Percentiles rank a stretch among this genome's conserved stretches.
These are phyloP conservation scores for Dryadomyces sulphureus DNA, from an alignment of 2,329 filamentous ascomycete genomes.

Conservation along the genomic window DNA sequence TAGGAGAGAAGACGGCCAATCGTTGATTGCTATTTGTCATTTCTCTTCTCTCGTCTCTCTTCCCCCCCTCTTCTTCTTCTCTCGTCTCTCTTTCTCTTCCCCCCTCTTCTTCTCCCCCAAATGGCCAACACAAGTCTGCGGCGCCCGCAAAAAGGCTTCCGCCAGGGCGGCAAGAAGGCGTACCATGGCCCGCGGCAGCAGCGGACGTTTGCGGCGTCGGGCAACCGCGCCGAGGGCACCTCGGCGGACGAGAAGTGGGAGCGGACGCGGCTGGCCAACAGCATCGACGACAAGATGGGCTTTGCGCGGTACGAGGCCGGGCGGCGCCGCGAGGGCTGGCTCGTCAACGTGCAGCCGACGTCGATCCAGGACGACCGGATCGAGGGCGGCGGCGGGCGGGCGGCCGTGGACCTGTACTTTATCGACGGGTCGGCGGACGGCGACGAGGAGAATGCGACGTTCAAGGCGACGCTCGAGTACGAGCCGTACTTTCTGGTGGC, in stretches of 20 bases:
- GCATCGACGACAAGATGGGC: conserved; percentile 89
- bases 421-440: conserved; percentile 87
- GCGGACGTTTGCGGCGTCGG: conserved; percentile 66
- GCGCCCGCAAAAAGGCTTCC: conserved; percentile 48
- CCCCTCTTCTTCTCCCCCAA: not conserved
- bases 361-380: conserved; percentile 73
- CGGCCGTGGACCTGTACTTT: conserved; percentile 94
- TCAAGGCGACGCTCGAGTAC: conserved; percentile 93
- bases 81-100: not conserved
- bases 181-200: conserved; percentile 48
- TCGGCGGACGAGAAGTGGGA: conserved; percentile 90
- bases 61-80: not conserved
- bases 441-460: conserved; percentile 75
- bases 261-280: conserved; percentile 65
- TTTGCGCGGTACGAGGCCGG: conserved; percentile 86
- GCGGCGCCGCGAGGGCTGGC: conserved; percentile 69
- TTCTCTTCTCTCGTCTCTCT: not conserved
- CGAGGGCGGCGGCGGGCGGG: conserved; percentile 71
- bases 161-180: conserved; percentile 49
- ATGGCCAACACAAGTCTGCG: conserved; percentile 48
- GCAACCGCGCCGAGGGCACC: conserved; percentile 66
- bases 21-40: not conserved
- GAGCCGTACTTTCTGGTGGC: conserved; percentile 94
- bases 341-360: conserved; percentile 89
- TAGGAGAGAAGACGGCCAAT: not conserved